Evolutionary conservation across 2,329 filamentous ascomycete species (phyloP).

Genomic region (Botrytis medusae): DNA sequence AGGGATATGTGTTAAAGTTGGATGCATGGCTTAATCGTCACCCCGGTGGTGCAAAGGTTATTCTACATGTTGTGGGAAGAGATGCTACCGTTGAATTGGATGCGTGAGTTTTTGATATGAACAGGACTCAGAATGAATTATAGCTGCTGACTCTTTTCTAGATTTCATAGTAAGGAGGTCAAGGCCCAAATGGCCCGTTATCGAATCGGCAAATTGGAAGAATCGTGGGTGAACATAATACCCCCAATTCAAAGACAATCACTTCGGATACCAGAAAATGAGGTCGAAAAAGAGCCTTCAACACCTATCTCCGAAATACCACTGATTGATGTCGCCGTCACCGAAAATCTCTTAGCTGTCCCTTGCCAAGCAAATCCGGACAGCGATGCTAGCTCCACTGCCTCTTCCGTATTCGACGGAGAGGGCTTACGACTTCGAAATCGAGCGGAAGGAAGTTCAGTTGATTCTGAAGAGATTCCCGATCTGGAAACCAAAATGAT

Average conservation of each 20-base stretch:
- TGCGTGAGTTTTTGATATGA: conserved; percentile 61
- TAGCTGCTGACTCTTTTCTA: conserved; percentile 41
- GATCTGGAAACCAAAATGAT: background rate
- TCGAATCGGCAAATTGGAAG: conserved; percentile 78
- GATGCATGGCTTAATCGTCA: conserved; percentile 89
- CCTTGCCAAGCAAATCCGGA: conserved; percentile 24
- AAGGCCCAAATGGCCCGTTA: conserved; percentile 74
- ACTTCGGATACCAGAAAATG: background rate
- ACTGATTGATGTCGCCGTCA: conserved; percentile 45
- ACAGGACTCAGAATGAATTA: background rate
- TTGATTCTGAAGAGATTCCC: conserved; percentile 40
- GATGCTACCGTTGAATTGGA: conserved; percentile 94
- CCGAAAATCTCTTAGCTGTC: conserved; percentile 65
- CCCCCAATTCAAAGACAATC: conserved; percentile 72
- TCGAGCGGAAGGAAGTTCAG: conserved; percentile 35
- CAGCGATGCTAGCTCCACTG: conserved; percentile 4
- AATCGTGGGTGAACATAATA: conserved; percentile 80
- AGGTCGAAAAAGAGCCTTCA: conserved; percentile 7
- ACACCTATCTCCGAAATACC: conserved; percentile 6
- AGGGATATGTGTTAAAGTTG: conserved; percentile 68
- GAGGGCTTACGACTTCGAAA: background rate
- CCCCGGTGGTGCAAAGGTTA: conserved; percentile 87
- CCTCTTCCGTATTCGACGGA: conserved; percentile 6
- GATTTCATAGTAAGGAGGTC: conserved; percentile 79
- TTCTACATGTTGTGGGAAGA: conserved; percentile 88